Conservation (phyloP, 1,284 basidiomycete species). For the Coniferiporia weirii region DNA sequence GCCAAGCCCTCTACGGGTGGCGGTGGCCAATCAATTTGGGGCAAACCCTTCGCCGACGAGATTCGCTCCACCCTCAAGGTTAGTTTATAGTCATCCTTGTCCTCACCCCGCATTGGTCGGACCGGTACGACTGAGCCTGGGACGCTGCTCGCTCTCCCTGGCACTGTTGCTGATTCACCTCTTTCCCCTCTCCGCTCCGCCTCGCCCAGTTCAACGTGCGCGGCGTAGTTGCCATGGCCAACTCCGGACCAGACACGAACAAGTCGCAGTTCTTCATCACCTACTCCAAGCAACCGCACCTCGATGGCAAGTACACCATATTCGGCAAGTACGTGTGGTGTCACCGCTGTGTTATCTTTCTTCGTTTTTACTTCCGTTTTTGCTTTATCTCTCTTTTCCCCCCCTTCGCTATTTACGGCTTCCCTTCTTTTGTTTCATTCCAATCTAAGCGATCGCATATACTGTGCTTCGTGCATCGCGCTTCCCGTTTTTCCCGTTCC, state of each 20-base stretch:
- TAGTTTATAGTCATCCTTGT: constrained; percentile 19
- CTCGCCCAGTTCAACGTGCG: constrained; percentile 83
- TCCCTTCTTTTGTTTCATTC: neutral
- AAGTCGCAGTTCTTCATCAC: constrained; percentile 96
- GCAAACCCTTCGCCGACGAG: constrained; percentile 85
- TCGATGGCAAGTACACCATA: constrained; percentile 94
- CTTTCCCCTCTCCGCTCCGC: constrained; percentile 2
- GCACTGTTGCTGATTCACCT: neutral
- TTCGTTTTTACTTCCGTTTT: neutral
- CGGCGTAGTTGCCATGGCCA: constrained; percentile 96
- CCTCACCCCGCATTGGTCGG: neutral
- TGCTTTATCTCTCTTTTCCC: neutral
- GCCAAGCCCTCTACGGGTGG: constrained; percentile 46
- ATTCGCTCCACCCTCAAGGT: constrained; percentile 89
- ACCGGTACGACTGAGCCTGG: too few relatives aligned
- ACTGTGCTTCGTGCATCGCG: neutral
- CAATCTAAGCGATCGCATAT: neutral
- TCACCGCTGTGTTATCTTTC: too few relatives aligned
- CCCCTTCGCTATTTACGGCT: neutral
- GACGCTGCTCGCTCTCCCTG: neutral
- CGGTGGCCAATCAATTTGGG: constrained; percentile 84
- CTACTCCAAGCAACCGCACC: constrained; percentile 86
- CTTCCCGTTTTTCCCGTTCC: neutral
- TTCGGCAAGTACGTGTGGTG: constrained; percentile 66
- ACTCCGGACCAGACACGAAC: constrained; percentile 89